Conservation (phyloP, 768 basidiomycete species). For the Termitomyces sp. region DNA sequence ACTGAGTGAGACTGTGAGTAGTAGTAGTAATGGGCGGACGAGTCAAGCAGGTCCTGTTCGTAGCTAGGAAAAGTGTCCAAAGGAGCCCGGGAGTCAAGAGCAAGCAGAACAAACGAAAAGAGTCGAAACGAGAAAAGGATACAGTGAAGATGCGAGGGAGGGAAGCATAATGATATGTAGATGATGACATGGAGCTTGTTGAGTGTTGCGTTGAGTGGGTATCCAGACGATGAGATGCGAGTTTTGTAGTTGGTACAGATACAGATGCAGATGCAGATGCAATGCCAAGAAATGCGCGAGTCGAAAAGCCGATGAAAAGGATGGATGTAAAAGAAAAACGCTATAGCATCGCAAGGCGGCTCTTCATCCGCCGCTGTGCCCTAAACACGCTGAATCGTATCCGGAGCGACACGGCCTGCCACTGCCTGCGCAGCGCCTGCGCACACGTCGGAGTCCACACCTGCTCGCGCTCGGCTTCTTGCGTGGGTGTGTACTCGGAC, state of each 20-base stretch:
- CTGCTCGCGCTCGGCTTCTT: conserved; percentile 12
- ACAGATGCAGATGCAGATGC: conserved; percentile 6
- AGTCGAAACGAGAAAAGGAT: neutral
- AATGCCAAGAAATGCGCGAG: conserved; percentile 4
- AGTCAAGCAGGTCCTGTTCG: too few relatives aligned
- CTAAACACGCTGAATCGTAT: conserved; percentile 60
- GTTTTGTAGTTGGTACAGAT: neutral
- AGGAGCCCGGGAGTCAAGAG: too few relatives aligned
- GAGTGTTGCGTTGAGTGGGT: neutral
- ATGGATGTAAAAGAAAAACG: neutral
- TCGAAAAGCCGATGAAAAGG: too few relatives aligned
- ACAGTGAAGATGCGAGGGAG: too few relatives aligned
- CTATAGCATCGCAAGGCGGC: conserved; percentile 26
- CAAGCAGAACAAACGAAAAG: neutral
- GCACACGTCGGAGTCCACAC: conserved; percentile 56
- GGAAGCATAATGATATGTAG: conserved; percentile 2
- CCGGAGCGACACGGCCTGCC: conserved; percentile 58
- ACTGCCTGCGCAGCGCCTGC: conserved; percentile 51
- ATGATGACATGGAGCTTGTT: neutral
- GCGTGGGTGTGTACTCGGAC: conserved; percentile 8
- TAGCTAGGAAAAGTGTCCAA: neutral
- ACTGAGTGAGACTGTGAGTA: too few relatives aligned
- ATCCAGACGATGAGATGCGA: neutral
- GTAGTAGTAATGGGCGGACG: too few relatives aligned
- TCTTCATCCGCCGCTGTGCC: conserved; percentile 34